These are phyloP conservation scores for Vigna radiata DNA, from an alignment of 306 rosid genomes.

Conservation along the genomic window DNA sequence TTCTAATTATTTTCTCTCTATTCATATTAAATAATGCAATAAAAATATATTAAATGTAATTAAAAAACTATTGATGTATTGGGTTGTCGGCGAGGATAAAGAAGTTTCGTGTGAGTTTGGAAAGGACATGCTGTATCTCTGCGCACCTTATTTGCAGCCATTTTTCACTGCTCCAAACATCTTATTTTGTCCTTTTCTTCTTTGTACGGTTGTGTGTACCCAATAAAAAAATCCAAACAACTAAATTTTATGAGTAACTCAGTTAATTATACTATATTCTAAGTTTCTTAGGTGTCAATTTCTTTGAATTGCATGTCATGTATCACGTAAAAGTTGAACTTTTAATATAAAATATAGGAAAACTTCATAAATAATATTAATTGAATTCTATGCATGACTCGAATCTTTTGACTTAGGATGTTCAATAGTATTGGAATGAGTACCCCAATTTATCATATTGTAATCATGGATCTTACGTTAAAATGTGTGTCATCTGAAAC, in stretches of 20 bases:
- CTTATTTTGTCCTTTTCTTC: conserved; percentile 29
- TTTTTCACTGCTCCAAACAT: conserved; percentile 32
- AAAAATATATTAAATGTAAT: too few relatives aligned
- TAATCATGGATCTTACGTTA: background rate
- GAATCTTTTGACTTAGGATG: background rate
- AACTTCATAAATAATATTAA: background rate
- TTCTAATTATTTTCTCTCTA: too few relatives aligned
- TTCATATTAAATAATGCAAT: too few relatives aligned
- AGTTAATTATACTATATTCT: too few relatives aligned
- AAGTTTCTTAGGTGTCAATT: background rate
- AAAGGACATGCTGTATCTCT: conserved; percentile 28
- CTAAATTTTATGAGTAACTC: background rate
- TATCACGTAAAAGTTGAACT: background rate
- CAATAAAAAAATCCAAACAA: background rate
- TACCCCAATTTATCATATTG: background rate
- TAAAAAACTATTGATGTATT: too few relatives aligned
- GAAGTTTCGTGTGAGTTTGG: conserved; percentile 52
- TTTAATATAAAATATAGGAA: background rate
- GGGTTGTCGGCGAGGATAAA: conserved; percentile 47
- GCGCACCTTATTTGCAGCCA: conserved; percentile 35
- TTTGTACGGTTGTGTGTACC: background rate
- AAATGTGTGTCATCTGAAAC: background rate
- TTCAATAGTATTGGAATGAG: background rate
- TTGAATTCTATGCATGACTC: background rate
- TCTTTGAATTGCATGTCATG: background rate